Base-by-base conservation (phyloP, 1,284 basidiomycete genomes). In the Porodaedalea pini region DNA sequence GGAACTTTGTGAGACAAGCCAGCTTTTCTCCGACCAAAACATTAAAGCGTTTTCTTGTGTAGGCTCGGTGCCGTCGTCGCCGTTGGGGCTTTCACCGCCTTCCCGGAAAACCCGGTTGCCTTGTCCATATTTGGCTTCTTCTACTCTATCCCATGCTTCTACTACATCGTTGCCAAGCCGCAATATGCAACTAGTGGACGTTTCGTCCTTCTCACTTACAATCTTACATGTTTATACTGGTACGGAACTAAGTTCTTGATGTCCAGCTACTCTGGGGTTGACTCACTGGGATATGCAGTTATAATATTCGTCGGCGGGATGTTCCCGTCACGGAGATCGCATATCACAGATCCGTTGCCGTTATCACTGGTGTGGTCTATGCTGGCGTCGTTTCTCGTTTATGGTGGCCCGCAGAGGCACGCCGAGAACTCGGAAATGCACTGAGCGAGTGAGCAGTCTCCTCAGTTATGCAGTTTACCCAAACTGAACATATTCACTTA, bases 351-450 rank as follows among this genome's bases (percentile, higher is more conserved):
- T 87, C 88, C 0, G 67, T 88, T 2, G 82, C 93, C 21, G 95
- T 99, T n/a, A 87, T 82, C 0, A 79, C 83, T 4, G 95, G 95
- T 13, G 92, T 96, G 0, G 69, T 95, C 0, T 98, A 92, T 89
- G 94, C 94, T 0, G 82, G 86, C 2, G 71, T 97, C 27, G 85
- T 98, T 11, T 94, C 92, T 4, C 79, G 92, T 48, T 88, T 90
- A 62, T 93, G 94, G 86, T 98, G 95, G 94, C 95, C 96, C 1
- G 84, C 91, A 19, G 95, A 97, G 68, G 95, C 95, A 0, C 77
- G 95, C 53, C 77, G 90, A 29, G 94, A 98, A 71, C 76, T 99
- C 2, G 84, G 88, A 39, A 85, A 85, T 60, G 89, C 85, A 0
- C 78, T 98, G 3, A 88, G 92, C 72, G 93, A 98, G 92, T 90